phyloP scores from a whole-genome alignment of 257 asterid species.

The Solanum lignicaule region DNA sequence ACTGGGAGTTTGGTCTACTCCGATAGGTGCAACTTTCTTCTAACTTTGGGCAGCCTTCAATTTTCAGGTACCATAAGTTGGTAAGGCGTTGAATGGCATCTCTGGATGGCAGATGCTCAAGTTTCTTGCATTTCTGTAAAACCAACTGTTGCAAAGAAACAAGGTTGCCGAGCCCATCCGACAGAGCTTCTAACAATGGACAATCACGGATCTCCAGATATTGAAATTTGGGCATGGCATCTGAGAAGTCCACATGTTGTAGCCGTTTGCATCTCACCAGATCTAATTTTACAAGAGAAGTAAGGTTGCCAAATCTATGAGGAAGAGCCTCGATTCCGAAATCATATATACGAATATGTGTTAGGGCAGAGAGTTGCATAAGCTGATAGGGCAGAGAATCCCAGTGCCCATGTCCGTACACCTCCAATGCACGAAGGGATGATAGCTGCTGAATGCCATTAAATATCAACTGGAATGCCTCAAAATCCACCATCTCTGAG shows the following conservation, averaged over 20 bases:
- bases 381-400: constrained; percentile 7
- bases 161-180: not conserved
- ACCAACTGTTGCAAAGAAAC: not conserved
- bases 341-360: fast-evolving
- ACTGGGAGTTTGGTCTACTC: not conserved
- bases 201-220: not conserved
- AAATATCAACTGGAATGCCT: not conserved
- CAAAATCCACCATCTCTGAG: not conserved
- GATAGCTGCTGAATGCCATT: not conserved
- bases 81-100: not conserved
- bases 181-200: not conserved
- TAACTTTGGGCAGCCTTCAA: not conserved
- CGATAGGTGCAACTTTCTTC: not conserved
- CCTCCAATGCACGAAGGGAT: not conserved
- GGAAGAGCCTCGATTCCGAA: constrained; percentile 16
- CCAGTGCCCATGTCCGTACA: not conserved
- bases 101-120: not conserved
- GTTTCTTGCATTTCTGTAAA: not conserved
- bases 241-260: not conserved
- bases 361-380: constrained; percentile 7
- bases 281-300: not conserved
- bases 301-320: constrained; percentile 7
- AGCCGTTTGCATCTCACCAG: not conserved
- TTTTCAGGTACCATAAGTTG: not conserved
- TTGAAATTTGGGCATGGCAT: not conserved